Evolutionary conservation across 352 stramenopile genomes (phyloP).

Genomic region (Globisporangium ultimum): DNA sequence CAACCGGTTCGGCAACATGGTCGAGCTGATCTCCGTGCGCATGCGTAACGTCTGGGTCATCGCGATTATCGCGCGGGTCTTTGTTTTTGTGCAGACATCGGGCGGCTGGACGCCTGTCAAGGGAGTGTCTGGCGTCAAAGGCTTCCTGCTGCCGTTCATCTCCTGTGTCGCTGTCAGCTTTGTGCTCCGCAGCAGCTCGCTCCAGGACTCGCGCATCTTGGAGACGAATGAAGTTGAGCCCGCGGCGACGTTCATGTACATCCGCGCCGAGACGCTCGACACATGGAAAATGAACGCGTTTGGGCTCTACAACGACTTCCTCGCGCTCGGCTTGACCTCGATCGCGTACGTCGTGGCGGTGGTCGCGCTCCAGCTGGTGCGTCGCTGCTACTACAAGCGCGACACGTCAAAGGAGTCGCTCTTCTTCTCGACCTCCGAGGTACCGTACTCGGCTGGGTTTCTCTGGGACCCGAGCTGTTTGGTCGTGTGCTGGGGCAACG

Average conservation of each 20-base stretch:
- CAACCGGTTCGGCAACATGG: conserved; percentile 33
- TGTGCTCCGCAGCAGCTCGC: conserved; percentile 16
- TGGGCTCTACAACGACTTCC: conserved; percentile 46
- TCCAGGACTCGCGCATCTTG: conserved; percentile 41
- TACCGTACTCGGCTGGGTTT: conserved; percentile 42
- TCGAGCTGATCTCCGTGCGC: conserved; percentile 35
- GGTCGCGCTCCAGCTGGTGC: conserved; percentile 20
- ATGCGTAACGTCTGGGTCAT: conserved; percentile 54
- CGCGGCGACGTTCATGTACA: conserved; percentile 49
- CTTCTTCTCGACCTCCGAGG: conserved; percentile 39
- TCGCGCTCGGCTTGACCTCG: conserved; percentile 37
- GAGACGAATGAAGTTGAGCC: conserved; percentile 54
- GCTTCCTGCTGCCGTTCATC: conserved; percentile 33
- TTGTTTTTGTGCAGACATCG: conserved; percentile 46
- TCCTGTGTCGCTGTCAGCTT: conserved; percentile 22
- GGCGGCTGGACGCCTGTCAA: conserved; percentile 44
- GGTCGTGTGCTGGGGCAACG: conserved; percentile 50
- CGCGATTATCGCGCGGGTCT: conserved; percentile 34
- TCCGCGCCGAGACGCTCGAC: conserved; percentile 48
- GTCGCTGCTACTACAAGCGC: conserved; percentile 13
- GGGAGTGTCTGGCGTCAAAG: conserved; percentile 37
- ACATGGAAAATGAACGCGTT: conserved; percentile 60
- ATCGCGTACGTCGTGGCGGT: conserved; percentile 32
- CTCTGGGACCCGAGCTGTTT: conserved; percentile 53
- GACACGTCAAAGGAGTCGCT: conserved; percentile 32